Conservation (phyloP, 169 alveolate genomes). For the Plasmodium gaboni region DNA sequence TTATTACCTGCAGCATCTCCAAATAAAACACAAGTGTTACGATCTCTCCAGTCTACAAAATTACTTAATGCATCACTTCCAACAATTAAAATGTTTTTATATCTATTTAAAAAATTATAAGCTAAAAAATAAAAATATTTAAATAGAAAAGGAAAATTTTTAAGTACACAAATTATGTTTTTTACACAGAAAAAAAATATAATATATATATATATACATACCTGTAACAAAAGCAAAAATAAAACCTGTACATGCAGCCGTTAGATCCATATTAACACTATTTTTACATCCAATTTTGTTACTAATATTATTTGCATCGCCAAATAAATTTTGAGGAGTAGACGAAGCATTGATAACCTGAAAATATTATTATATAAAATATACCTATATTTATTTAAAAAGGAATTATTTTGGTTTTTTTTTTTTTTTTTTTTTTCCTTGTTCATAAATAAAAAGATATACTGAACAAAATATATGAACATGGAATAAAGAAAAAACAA, state of each 20-base stretch:
- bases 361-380: not conserved
- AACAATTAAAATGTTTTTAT: constrained; percentile 69
- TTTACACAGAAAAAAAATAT: not conserved
- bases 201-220: constrained; percentile 9
- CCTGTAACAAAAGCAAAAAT: constrained; percentile 81
- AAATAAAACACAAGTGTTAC: constrained; percentile 82
- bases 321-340: constrained; percentile 82
- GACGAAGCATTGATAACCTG: constrained; percentile 81
- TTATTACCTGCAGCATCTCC: constrained; percentile 84
- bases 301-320: constrained; percentile 80
- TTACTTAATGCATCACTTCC: constrained; percentile 83
- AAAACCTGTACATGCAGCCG: constrained; percentile 85
- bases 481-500: constrained; percentile 1
- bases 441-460: not conserved
- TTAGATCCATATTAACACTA: constrained; percentile 76
- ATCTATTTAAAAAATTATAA: constrained; percentile 49
- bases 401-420: not conserved
- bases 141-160: not conserved
- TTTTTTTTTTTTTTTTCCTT: constrained; percentile 6
- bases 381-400: constrained; percentile 25
- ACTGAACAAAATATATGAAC: not conserved
- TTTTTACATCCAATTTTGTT: constrained; percentile 64
- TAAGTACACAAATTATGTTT: not conserved
- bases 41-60: constrained; percentile 82
- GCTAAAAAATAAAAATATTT: constrained; percentile 11